Evolutionary conservation across 176 grass and related monocot species (phyloP).

Genomic region (Avena eriantha): DNA sequence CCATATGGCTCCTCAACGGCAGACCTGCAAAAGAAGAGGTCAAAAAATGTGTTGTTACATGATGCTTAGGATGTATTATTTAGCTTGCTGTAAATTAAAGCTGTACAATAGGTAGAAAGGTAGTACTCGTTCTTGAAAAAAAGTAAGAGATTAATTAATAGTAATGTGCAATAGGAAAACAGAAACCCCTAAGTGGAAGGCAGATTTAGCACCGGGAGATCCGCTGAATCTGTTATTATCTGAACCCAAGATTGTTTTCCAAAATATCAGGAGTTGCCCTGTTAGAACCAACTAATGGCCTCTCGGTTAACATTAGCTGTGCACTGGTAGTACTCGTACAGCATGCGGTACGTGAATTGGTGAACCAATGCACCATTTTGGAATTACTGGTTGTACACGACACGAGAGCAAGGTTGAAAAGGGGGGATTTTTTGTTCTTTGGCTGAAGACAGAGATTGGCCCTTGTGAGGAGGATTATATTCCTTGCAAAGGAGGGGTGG

Average conservation of each 20-base stretch:
- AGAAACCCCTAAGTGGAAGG: not conserved
- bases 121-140: too few relatives aligned
- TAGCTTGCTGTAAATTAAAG: not conserved
- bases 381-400: not conserved
- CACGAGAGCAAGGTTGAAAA: not conserved
- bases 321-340: not conserved
- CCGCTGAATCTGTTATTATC: not conserved
- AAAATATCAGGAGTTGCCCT: not conserved
- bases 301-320: not conserved
- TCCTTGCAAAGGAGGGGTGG: not conserved
- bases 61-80: conserved; percentile 4
- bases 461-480: too few relatives aligned
- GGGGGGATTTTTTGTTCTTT: not conserved
- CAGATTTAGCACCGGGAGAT: not conserved
- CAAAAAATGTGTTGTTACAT: conserved; percentile 31
- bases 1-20: conserved; percentile 34
- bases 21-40: conserved; percentile 48
- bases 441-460: too few relatives aligned
- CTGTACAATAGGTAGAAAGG: too few relatives aligned
- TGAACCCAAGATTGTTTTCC: not conserved
- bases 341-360: not conserved
- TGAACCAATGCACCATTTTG: not conserved
- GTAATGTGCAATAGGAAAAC: not conserved
- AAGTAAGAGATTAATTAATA: not conserved
- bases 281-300: not conserved